Conservation (phyloP, 1,139 yeast species). For the Pichiaceae sp. region DNA sequence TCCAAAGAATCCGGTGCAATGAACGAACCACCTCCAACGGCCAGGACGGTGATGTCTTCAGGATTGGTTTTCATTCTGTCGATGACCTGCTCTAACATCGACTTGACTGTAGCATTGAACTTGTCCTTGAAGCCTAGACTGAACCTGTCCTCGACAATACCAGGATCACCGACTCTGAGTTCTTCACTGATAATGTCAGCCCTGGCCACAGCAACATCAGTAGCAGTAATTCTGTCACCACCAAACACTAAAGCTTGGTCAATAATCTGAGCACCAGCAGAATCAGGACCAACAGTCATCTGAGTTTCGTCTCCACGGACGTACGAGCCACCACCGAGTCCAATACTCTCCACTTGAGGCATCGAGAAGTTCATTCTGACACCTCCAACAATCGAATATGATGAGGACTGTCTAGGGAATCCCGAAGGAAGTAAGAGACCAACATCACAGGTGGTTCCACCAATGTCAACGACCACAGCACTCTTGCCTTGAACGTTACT, state of each 20-base stretch:
- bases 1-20: constrained; percentile 22
- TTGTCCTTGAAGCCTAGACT: constrained; percentile 9
- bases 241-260: constrained; percentile 24
- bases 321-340: constrained; percentile 27
- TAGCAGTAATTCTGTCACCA: constrained; percentile 23
- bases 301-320: constrained; percentile 16
- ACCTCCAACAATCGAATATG: constrained; percentile 26
- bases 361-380: constrained; percentile 27
- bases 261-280: constrained; percentile 25
- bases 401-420: constrained; percentile 25
- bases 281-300: constrained; percentile 26
- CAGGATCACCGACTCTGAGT: constrained; percentile 12
- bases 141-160: constrained; percentile 6
- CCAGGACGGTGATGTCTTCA: constrained; percentile 25
- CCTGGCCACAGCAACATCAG: constrained; percentile 22
- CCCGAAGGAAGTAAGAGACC: constrained; percentile 24
- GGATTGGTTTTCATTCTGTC: constrained; percentile 26
- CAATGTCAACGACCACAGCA: constrained; percentile 25
- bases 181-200: constrained; percentile 6
- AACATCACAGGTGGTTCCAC: constrained; percentile 28
- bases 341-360: constrained; percentile 27
- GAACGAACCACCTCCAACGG: constrained; percentile 29
- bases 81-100: constrained; percentile 21
- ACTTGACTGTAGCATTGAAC: constrained; percentile 13
- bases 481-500: constrained; percentile 15